Base-by-base conservation (phyloP, 768 basidiomycete species). In the Hortiboletus flavorubellus region DNA sequence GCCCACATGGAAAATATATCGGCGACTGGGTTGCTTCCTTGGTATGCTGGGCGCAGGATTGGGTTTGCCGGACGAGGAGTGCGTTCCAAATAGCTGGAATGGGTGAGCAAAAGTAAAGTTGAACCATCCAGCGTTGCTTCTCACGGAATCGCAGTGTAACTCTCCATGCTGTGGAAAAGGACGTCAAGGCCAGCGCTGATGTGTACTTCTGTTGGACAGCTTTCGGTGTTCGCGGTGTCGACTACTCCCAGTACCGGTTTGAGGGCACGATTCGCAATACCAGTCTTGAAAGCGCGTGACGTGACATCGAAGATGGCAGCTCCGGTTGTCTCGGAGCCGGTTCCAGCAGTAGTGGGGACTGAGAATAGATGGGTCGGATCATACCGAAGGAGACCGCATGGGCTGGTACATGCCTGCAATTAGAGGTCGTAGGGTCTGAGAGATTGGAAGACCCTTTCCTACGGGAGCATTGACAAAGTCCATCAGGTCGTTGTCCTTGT, bases 1-100 rank as follows among this genome's bases (percentile, higher is more conserved):
- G 96, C 95, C 95, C 96, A 98, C 52, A 88, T 76, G 16, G 92
- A 92, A 75, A 98, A 98, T 45, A 98, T 91, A 66, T 98, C 96
- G 2, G 94, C 93, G 46, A 98, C 89, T 5, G 91, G 91, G 66
- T 96, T 96, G 67, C 89, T 87, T 55, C 93, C 93, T 71, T 96
- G 93, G 65, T 96, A 97, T 5, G 93, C 89, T 29, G 96, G 96
- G 41, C 96, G 81, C 41, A 91, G 73, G 40, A 94, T 87, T 3
- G 96, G 96, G 72, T 98, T 97, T 9, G 82, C 65, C 3, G 96
- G 96, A 26, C 96, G 83, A 6, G 95, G 96, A 1, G 80, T 85
- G 46, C 96, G 88, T 71, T 96, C 91, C 18, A 85, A 87, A 70
- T 96, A 96, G n/a, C 90, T 91, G 54, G 8, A 44, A 38, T 40